These are phyloP conservation scores for Rhodotorula diobovata DNA, from an alignment of 768 basidiomycete genomes.

Conservation along the genomic window DNA sequence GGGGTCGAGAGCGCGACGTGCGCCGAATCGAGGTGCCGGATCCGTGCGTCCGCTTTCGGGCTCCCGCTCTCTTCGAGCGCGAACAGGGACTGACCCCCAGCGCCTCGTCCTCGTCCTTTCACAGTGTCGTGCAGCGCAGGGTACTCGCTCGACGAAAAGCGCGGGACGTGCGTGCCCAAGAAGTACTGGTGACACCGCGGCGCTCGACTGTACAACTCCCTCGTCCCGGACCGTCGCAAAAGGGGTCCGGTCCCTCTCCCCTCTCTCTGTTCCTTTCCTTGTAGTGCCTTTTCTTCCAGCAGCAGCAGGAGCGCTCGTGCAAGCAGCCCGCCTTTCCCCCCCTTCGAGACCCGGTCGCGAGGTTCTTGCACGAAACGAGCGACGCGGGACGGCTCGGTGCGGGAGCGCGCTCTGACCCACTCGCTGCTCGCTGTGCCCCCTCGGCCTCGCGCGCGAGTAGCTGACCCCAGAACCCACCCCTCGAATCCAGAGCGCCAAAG, in stretches of 20 bases:
- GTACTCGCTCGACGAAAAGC: constrained; percentile 9
- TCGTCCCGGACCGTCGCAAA: no score
- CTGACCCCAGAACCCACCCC: background rate
- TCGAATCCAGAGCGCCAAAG: no score
- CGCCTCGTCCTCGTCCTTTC: background rate
- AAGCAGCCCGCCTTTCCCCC: no score
- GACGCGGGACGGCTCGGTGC: no score
- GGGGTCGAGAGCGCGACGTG: constrained; percentile 42
- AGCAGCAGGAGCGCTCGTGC: no score
- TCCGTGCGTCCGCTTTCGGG: constrained; percentile 23
- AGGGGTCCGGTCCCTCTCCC: no score
- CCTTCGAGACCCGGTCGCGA: no score
- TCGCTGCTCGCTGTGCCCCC: no score
- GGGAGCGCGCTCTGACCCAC: no score
- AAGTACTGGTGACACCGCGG: constrained; percentile 16
- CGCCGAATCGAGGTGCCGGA: constrained; percentile 35
- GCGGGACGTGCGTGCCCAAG: constrained; percentile 8
- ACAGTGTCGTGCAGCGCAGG: constrained; percentile 23
- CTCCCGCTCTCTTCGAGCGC: background rate
- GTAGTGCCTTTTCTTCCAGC: no score
- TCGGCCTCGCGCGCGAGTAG: background rate
- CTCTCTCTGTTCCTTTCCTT: background rate
- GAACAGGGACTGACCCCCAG: background rate
- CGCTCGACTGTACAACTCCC: background rate
- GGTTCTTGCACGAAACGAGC: no score